These are phyloP conservation scores for Xenosphaeropsis pyriputrescens DNA, from an alignment of 2,329 filamentous ascomycete species.

Conservation along the genomic window DNA sequence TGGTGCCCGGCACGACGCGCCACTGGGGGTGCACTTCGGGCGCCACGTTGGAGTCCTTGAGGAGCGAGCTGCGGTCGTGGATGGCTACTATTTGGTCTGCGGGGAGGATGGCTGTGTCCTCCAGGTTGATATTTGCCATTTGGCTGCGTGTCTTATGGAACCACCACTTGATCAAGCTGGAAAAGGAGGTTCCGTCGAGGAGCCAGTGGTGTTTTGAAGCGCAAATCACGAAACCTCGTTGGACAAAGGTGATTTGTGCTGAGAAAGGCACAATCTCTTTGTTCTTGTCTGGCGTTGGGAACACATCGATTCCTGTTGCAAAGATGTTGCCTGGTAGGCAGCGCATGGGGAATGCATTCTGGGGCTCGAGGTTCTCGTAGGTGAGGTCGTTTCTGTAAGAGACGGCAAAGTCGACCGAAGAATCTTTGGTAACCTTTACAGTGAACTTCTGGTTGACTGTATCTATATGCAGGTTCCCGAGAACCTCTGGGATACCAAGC, in stretches of 20 bases:
- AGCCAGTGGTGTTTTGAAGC: constrained; percentile 4
- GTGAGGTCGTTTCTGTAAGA: constrained; percentile 1
- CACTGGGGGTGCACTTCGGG: constrained; percentile 1
- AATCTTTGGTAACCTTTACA: constrained; percentile 2
- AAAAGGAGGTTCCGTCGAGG: constrained; percentile 1
- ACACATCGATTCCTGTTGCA: constrained; percentile 1
- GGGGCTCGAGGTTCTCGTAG: constrained; percentile 1
- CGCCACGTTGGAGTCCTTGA: background rate
- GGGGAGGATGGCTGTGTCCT: background rate
- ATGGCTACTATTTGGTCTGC: background rate
- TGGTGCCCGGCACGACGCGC: constrained; percentile 2
- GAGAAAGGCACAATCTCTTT: constrained; percentile 1
- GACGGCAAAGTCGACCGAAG: constrained; percentile 1
- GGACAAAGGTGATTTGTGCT: constrained; percentile 3
- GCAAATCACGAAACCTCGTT: constrained; percentile 3
- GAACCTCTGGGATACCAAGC: constrained; percentile 1
- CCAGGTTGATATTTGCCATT: background rate
- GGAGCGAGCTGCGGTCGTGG: constrained; percentile 1
- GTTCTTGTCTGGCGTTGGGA: background rate
- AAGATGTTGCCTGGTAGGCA: constrained; percentile 2
- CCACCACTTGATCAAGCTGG: constrained; percentile 3
- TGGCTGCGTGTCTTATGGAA: constrained; percentile 1
- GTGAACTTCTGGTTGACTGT: too few relatives aligned
- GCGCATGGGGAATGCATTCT: constrained; percentile 2
- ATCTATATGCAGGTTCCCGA: constrained; percentile 1